Evolutionary conservation across 2,329 filamentous ascomycete genomes (phyloP).

Genomic region (Chaetomiaceae sp.): DNA sequence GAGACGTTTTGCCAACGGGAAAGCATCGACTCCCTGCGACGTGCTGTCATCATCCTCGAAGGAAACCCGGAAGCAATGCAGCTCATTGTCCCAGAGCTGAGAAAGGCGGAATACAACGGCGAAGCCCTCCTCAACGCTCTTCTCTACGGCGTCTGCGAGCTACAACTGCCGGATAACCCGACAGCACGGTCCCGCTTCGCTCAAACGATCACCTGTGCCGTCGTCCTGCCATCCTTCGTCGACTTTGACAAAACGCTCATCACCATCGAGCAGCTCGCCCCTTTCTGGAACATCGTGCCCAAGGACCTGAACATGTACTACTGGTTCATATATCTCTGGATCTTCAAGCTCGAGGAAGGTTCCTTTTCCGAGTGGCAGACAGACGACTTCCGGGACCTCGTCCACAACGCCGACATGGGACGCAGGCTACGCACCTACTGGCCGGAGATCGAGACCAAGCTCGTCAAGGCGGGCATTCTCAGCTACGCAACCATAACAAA

Average conservation of each 20-base stretch:
- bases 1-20: too few relatives aligned
- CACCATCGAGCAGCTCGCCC: background rate
- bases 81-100: conserved; percentile 1
- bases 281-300: conserved; percentile 1
- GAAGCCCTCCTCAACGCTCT: background rate
- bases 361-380: too few relatives aligned
- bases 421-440: background rate
- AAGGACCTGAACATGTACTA: background rate
- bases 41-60: background rate
- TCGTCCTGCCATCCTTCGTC: too few relatives aligned
- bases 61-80: background rate
- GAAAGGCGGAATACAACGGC: background rate
- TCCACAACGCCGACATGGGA: too few relatives aligned
- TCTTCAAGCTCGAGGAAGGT: background rate
- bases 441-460: too few relatives aligned
- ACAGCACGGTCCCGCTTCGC: too few relatives aligned
- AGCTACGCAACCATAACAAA: background rate
- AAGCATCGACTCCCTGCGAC: background rate
- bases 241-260: too few relatives aligned
- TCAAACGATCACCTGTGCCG: background rate
- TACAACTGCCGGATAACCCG: too few relatives aligned
- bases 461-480: background rate
- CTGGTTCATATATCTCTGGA: background rate
- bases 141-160: conserved; percentile 1
- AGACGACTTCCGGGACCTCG: background rate